Percentiles rank a stretch among this genome's conserved stretches.
Conservation (phyloP, 768 basidiomycete species). For the Lentinula lateritia region DNA sequence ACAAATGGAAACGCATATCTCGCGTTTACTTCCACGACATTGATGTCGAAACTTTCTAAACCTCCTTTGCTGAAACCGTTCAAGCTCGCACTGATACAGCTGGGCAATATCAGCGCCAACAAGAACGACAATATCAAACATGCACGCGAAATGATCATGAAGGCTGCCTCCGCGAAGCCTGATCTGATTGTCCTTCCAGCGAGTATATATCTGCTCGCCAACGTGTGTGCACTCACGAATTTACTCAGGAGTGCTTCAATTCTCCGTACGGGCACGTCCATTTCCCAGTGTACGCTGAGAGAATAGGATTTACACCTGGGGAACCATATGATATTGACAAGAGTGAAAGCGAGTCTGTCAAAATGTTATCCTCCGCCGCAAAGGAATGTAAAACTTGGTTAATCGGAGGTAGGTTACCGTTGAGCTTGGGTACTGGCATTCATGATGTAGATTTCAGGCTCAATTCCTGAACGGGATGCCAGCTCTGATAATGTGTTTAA, state of each 20-base stretch:
- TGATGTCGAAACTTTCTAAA: constrained; percentile 18
- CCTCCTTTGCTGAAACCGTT: constrained; percentile 60
- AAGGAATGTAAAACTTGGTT: constrained; percentile 80
- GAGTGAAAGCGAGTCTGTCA: constrained; percentile 70
- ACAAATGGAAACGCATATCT: background rate
- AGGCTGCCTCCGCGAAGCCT: constrained; percentile 66
- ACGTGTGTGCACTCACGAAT: background rate
- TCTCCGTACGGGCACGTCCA: constrained; percentile 76
- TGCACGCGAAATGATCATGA: constrained; percentile 75
- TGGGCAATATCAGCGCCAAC: constrained; percentile 65
- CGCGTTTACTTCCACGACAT: background rate
- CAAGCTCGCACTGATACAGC: constrained; percentile 84
- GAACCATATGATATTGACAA: constrained; percentile 49
- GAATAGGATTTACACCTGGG: constrained; percentile 57
- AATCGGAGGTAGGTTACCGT: constrained; percentile 68
- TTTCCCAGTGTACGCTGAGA: constrained; percentile 83
- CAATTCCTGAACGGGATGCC: constrained; percentile 82
- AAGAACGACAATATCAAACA: constrained; percentile 79
- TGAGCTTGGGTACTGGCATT: background rate
- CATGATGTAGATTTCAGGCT: constrained; percentile 44
- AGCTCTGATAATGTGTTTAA: constrained; percentile 75
- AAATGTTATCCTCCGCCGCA: constrained; percentile 76
- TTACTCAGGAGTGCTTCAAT: constrained; percentile 76
- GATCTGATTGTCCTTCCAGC: constrained; percentile 80
- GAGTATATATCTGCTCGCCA: background rate